phyloP scores from a whole-genome alignment of 805 yeast genomes.

The Barnettozyma siamensis region DNA sequence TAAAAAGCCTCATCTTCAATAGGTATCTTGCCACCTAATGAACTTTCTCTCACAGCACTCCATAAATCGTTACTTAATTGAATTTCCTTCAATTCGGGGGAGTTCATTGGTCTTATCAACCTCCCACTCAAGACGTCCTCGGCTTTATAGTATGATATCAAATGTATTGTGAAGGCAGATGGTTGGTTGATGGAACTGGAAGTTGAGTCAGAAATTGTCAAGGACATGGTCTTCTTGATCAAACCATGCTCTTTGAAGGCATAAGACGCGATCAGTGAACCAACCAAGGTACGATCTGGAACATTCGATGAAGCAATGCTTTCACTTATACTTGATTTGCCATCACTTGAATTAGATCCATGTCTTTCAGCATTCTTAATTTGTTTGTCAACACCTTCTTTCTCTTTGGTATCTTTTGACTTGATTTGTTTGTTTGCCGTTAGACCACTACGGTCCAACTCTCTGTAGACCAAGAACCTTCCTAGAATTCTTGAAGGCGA shows the following conservation, averaged over 20 bases:
- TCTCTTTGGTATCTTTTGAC: constrained; percentile 27
- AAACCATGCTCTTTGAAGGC: constrained; percentile 68
- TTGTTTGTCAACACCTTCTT: constrained; percentile 4
- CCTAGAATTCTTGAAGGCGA: constrained; percentile 86
- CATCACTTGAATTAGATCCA: background rate
- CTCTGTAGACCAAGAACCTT: constrained; percentile 77
- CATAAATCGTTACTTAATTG: constrained; percentile 43
- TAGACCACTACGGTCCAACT: constrained; percentile 42
- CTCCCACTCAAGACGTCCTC: constrained; percentile 61
- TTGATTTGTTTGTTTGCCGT: constrained; percentile 35
- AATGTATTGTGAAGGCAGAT: constrained; percentile 50
- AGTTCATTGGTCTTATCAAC: constrained; percentile 52
- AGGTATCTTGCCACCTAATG: constrained; percentile 49
- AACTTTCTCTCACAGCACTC: constrained; percentile 50
- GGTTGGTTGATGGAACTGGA: constrained; percentile 11
- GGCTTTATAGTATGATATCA: constrained; percentile 74
- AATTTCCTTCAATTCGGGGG: constrained; percentile 43
- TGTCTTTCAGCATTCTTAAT: constrained; percentile 8
- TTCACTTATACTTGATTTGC: constrained; percentile 1
- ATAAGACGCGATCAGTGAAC: constrained; percentile 53
- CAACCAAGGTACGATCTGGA: constrained; percentile 39
- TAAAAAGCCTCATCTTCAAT: constrained; percentile 47
- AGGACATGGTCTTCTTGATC: constrained; percentile 75
- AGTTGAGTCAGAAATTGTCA: constrained; percentile 15
- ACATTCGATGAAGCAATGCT: background rate